These are phyloP conservation scores for Penicillium paneum DNA, from an alignment of 2,329 filamentous ascomycete genomes.

Conservation along the genomic window DNA sequence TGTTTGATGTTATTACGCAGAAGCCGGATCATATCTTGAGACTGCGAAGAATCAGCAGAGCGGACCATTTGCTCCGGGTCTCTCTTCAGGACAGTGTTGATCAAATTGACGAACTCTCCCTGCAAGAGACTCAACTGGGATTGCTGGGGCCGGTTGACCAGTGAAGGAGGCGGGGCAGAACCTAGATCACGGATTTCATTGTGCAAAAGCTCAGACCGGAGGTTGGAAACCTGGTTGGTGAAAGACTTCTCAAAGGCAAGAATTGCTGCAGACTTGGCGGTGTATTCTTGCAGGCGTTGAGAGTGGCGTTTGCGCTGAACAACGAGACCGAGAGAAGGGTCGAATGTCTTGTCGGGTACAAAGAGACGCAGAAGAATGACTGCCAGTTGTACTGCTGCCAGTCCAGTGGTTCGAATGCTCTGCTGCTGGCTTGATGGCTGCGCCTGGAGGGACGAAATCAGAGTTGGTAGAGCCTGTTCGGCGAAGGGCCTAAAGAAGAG, in stretches of 20 bases:
- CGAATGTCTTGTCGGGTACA: conserved; percentile 80
- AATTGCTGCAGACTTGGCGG: conserved; percentile 58
- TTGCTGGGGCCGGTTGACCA: conserved; percentile 67
- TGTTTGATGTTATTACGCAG: conserved; percentile 60
- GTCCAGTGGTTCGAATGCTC: conserved; percentile 43
- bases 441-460: conserved; percentile 25
- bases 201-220: conserved; percentile 63
- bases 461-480: conserved; percentile 28
- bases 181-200: conserved; percentile 64
- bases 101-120: conserved; percentile 74
- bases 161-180: conserved; percentile 60
- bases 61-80: conserved; percentile 32
- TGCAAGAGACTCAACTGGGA: conserved; percentile 72
- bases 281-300: conserved; percentile 56
- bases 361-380: conserved; percentile 73
- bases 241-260: conserved; percentile 63
- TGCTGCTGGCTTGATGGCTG: conserved; percentile 16
- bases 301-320: conserved; percentile 62
- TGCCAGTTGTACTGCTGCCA: conserved; percentile 74
- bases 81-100: conserved; percentile 59
- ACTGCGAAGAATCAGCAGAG: conserved; percentile 15
- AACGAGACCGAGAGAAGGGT: conserved; percentile 64
- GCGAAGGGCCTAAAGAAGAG: conserved; percentile 39
- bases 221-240: conserved; percentile 64
- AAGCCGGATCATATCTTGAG: conserved; percentile 38